Conservation (phyloP, 805 yeast genomes). For the Saturnispora hagleri region DNA sequence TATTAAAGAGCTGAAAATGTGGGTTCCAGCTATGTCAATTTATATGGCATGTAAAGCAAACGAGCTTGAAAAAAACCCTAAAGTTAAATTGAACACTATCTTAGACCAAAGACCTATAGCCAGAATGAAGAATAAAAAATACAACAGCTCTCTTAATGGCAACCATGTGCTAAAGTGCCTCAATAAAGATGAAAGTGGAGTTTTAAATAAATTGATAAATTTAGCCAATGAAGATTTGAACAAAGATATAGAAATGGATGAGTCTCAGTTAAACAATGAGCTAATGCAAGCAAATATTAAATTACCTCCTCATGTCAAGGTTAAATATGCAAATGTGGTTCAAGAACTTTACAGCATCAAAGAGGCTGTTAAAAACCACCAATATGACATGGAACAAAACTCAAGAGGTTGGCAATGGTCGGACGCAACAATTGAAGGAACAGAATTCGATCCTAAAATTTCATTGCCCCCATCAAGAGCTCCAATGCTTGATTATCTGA, state of each 20-base stretch:
- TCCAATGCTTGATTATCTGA: background rate
- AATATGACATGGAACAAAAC: background rate
- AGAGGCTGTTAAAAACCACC: background rate
- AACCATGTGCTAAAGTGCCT: slow-evolving; percentile 2
- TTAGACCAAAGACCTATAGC: background rate
- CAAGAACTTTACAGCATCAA: slow-evolving; percentile 3
- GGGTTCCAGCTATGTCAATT: slow-evolving; percentile 2
- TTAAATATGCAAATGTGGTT: slow-evolving; percentile 2
- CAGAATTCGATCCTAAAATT: background rate
- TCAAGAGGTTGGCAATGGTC: slow-evolving; percentile 1
- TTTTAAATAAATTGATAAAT: background rate
- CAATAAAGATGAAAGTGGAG: background rate
- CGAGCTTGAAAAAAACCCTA: background rate
- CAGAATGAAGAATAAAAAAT: background rate
- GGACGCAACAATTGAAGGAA: background rate
- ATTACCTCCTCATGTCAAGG: background rate
- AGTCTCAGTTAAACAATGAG: background rate
- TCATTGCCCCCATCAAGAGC: slow-evolving; percentile 1
- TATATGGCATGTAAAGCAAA: slow-evolving; percentile 2
- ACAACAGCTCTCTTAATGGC: background rate
- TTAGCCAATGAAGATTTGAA: background rate
- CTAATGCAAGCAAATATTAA: background rate
- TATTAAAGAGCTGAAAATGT: slow-evolving; percentile 2
- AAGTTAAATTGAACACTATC: background rate
- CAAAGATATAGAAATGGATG: background rate